Base-by-base conservation (phyloP, 2,329 filamentous ascomycete genomes). In the Cladophialophora exuberans region DNA sequence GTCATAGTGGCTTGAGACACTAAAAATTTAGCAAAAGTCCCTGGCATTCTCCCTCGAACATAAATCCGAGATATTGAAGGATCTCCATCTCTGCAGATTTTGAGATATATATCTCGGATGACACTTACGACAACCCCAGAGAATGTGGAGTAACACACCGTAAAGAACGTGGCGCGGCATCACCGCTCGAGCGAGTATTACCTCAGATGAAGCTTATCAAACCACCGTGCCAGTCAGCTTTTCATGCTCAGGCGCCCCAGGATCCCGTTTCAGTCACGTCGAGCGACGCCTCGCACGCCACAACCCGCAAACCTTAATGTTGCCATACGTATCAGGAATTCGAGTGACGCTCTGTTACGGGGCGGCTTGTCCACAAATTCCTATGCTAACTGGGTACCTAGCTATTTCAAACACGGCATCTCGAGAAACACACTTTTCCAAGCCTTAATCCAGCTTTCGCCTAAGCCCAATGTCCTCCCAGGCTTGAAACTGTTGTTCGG, bases 71-170 rank as follows among this genome's bases (percentile, higher is more conserved):
- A n/a, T n/a, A n/a, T n/a, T n/a, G n/a, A n/a, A n/a, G n/a, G n/a
- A 26, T 36, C 17, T n/a, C 22, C 17, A 51, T 51, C 23, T 25
- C 35, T 41, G 17, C 44, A 43, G 18, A 15, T 31, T 15, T 35
- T 43, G 20, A 35, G 22, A n/a, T n/a, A n/a, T n/a, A n/a, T n/a
- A n/a, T n/a, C n/a, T n/a, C n/a, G n/a, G n/a, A n/a, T n/a, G n/a
- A n/a, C n/a, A n/a, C n/a, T n/a, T n/a, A n/a, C n/a, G n/a, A n/a
- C n/a, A n/a, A 28, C 49, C 49, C 39, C 38, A 42, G 38, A 51
- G 33, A 42, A 43, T 43, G 38, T 38, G 38, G 48, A 43, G 48
- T 51, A 41, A 13, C n/a, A n/a, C n/a, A n/a, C n/a, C n/a, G n/a
- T n/a, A n/a, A n/a, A n/a, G n/a, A n/a, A n/a, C n/a, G n/a, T n/a